Evolutionary conservation across 108 stramenopile species (phyloP).

Genomic region (Stephanodiscus triporus): DNA sequence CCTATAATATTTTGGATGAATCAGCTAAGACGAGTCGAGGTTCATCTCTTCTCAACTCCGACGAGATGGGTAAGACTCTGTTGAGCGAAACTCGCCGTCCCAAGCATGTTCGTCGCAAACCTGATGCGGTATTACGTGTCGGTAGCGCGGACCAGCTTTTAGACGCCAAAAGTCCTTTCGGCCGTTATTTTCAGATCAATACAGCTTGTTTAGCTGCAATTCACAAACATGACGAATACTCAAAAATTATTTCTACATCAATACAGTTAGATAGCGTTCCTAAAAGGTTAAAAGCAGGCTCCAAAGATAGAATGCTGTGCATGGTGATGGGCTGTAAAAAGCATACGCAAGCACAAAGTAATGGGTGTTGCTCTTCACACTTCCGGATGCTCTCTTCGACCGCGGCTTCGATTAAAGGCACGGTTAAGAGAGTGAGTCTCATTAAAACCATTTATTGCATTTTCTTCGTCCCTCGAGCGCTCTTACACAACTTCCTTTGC

Average conservation of each 20-base stretch:
- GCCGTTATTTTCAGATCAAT: constrained; percentile 13
- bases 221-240: not conserved
- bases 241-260: not conserved
- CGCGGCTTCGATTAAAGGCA: not conserved
- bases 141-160: not conserved
- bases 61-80: not conserved
- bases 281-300: constrained; percentile 18
- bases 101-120: not conserved
- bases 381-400: constrained; percentile 18
- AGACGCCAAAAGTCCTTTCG: constrained; percentile 2
- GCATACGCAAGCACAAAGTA: constrained; percentile 24
- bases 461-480: not conserved
- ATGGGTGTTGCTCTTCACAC: constrained; percentile 25
- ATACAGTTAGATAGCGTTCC: not conserved
- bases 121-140: not conserved
- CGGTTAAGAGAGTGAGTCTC: constrained; percentile 1
- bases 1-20: not conserved
- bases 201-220: not conserved
- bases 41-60: not conserved
- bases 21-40: not conserved
- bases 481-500: not conserved
- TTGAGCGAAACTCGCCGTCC: not conserved
- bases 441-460: not conserved
- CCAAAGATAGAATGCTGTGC: constrained; percentile 24
- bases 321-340: constrained; percentile 23